Evolutionary conservation across 108 stramenopile genomes (phyloP).

Genomic region (Nitzschia putrida): DNA sequence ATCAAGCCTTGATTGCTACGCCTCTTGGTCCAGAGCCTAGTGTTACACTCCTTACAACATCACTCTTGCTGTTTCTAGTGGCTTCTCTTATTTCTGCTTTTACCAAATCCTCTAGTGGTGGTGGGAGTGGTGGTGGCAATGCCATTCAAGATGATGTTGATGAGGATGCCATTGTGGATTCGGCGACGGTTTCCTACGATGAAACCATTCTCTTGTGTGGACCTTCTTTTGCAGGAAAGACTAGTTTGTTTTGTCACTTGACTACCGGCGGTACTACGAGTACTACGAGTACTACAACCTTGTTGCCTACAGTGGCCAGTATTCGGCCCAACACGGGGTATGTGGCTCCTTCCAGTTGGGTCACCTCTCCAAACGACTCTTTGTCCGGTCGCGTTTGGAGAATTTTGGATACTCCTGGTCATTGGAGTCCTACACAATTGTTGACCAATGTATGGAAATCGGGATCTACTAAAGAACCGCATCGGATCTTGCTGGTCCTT

Average conservation of each 20-base stretch:
- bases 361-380: neutral
- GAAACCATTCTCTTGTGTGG: slow-evolving; percentile 51
- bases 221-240: slow-evolving; percentile 48
- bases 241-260: slow-evolving; percentile 43
- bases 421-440: slow-evolving; percentile 35
- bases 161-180: slow-evolving; percentile 30
- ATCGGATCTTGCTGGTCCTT: slow-evolving; percentile 55
- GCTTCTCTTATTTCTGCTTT: slow-evolving; percentile 2
- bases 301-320: slow-evolving; percentile 57
- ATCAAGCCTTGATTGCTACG: slow-evolving; percentile 42
- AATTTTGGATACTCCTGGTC: slow-evolving; percentile 76
- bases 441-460: slow-evolving; percentile 8
- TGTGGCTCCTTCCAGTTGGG: neutral
- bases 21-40: slow-evolving; percentile 41
- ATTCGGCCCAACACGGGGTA: slow-evolving; percentile 65
- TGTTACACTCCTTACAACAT: slow-evolving; percentile 29
- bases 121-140: slow-evolving; percentile 11
- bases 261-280: neutral
- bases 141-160: slow-evolving; percentile 41
- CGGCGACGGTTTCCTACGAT: slow-evolving; percentile 21
- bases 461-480: neutral
- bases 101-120: neutral
- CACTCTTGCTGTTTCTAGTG: slow-evolving; percentile 7
- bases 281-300: neutral
- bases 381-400: slow-evolving; percentile 21